These are phyloP conservation scores for Ceriops zippeliana DNA, from an alignment of 345 rosid genomes.

Conservation along the genomic window DNA sequence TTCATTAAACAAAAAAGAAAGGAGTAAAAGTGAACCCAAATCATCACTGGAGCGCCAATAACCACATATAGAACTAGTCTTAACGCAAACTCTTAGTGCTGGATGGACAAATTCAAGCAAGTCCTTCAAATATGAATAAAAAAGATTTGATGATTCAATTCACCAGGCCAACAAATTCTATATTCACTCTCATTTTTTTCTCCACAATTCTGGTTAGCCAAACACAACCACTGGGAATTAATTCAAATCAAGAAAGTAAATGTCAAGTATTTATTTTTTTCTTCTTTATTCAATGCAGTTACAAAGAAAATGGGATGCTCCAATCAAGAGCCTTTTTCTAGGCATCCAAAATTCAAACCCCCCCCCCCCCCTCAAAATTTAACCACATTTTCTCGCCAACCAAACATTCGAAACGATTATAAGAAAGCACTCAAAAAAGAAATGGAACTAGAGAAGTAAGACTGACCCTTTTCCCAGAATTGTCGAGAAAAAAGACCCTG, in stretches of 20 bases:
- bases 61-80: not conserved
- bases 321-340: not conserved
- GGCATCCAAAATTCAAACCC: not conserved
- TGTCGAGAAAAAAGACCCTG: slow-evolving; percentile 67
- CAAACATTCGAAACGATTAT: not conserved
- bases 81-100: not conserved
- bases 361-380: not conserved
- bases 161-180: not conserved
- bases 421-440: not conserved
- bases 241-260: too few relatives aligned
- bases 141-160: not conserved
- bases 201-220: not conserved
- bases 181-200: not conserved
- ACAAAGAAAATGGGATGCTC: not conserved
- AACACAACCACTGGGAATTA: not conserved
- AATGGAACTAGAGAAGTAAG: not conserved
- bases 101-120: not conserved
- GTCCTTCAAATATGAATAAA: not conserved
- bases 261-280: not conserved
- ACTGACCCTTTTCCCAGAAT: slow-evolving; percentile 62
- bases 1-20: not conserved
- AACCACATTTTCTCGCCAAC: not conserved
- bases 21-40: not conserved
- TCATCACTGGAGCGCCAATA: not conserved
- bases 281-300: not conserved